phyloP scores from a whole-genome alignment of 2,329 filamentous ascomycete genomes.

The Sarocladium oryzae region DNA sequence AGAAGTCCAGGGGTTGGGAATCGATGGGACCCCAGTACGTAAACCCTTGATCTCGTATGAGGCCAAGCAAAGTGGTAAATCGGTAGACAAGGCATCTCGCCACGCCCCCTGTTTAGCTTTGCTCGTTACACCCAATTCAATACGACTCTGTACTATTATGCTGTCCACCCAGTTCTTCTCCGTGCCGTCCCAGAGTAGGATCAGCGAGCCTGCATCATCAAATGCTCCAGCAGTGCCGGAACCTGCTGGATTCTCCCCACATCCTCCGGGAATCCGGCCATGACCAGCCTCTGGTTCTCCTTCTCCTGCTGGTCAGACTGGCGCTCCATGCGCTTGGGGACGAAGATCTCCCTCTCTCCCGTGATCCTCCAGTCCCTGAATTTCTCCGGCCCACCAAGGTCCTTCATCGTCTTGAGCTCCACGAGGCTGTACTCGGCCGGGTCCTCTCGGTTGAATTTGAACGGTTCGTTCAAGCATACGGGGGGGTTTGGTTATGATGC shows the following conservation, averaged over 20 bases:
- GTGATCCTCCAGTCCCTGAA: constrained; percentile 12
- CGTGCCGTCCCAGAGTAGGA: too few relatives aligned
- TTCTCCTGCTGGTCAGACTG: not conserved
- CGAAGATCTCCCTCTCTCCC: constrained; percentile 9
- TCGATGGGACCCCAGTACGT: not conserved
- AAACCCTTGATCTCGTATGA: constrained; percentile 3
- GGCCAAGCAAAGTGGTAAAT: too few relatives aligned
- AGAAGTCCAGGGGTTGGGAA: not conserved
- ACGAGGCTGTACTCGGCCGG: constrained; percentile 44
- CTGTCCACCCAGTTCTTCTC: too few relatives aligned
- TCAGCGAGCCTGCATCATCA: too few relatives aligned
- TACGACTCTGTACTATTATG: too few relatives aligned
- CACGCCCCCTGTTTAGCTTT: too few relatives aligned
- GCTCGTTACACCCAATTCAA: too few relatives aligned
- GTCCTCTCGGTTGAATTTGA: constrained; percentile 42
- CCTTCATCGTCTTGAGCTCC: constrained; percentile 27
- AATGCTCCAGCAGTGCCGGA: not conserved
- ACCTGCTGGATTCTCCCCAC: not conserved
- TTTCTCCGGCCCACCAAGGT: constrained; percentile 10
- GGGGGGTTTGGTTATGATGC: constrained; percentile 54
- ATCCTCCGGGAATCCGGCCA: not conserved
- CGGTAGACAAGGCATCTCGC: too few relatives aligned
- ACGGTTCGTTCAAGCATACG: constrained; percentile 44
- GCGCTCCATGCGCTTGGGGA: not conserved
- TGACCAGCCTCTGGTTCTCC: not conserved